Conservation (phyloP, 1,284 basidiomycete species). For the Ceratorhiza oryzae-sativae region DNA sequence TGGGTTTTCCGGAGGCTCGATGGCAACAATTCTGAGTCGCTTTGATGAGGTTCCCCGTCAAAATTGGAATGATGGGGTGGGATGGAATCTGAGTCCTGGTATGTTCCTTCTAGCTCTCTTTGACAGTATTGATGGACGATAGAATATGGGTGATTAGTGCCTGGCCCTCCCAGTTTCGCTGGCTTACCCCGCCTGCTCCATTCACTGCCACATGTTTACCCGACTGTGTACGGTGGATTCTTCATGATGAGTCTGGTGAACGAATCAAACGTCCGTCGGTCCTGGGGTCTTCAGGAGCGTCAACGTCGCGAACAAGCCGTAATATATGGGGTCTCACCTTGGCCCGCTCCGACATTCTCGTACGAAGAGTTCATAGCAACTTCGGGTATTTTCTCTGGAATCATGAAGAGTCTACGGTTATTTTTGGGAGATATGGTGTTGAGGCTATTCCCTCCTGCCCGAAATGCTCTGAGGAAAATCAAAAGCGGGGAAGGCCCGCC, state of each 20-base stretch:
- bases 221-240: constrained; percentile 61
- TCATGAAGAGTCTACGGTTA: constrained; percentile 53
- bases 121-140: not conserved
- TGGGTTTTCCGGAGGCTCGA: constrained; percentile 73
- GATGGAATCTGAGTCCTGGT: constrained; percentile 68
- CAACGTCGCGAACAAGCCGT: constrained; percentile 41
- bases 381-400: constrained; percentile 55
- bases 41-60: constrained; percentile 58
- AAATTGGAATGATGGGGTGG: constrained; percentile 50
- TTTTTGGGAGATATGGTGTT: constrained; percentile 52
- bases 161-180: constrained; percentile 51
- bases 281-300: constrained; percentile 68
- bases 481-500: constrained; percentile 69
- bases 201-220: constrained; percentile 56
- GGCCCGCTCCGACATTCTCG: constrained; percentile 70
- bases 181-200: constrained; percentile 56
- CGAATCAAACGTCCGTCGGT: constrained; percentile 74
- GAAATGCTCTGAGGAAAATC: constrained; percentile 60
- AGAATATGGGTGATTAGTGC: not conserved
- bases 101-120: constrained; percentile 42
- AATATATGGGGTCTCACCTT: constrained; percentile 41
- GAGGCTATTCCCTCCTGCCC: constrained; percentile 20
- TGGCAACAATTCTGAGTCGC: constrained; percentile 60
- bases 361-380: constrained; percentile 75
- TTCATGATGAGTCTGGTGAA: constrained; percentile 72